phyloP scores from a whole-genome alignment of 2,329 filamentous ascomycete genomes.

The Rutstroemia sp. region DNA sequence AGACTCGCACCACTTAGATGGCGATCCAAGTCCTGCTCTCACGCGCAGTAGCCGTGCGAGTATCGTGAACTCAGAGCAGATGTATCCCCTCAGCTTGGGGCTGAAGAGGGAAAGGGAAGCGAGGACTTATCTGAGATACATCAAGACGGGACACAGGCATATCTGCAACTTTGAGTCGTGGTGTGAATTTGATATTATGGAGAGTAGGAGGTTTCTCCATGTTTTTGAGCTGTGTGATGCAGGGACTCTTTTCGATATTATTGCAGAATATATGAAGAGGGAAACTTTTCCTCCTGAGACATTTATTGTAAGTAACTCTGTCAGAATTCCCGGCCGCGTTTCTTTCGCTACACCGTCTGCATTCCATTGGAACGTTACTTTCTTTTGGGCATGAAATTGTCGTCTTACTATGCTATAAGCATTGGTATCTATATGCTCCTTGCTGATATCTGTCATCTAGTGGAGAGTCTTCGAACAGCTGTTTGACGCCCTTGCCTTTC shows the following conservation, averaged over 20 bases:
- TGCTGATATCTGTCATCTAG: neutral
- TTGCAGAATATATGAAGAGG: neutral
- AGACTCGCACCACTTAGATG: neutral
- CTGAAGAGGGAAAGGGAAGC: neutral
- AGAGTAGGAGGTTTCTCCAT: neutral
- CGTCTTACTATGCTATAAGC: too few relatives aligned
- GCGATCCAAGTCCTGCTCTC: neutral
- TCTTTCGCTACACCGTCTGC: neutral
- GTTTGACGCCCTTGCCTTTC: constrained; percentile 1
- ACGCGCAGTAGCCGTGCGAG: neutral
- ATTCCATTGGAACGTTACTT: too few relatives aligned
- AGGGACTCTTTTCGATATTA: neutral
- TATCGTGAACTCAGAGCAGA: neutral
- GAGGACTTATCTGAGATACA: neutral
- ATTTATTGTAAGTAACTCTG: neutral
- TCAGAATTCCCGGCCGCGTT: neutral
- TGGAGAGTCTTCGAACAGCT: constrained; percentile 5
- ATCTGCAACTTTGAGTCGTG: neutral
- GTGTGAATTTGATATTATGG: neutral
- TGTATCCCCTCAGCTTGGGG: neutral
- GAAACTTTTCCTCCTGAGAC: neutral
- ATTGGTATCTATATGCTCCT: too few relatives aligned
- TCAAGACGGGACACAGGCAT: neutral
- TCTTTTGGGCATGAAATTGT: too few relatives aligned
- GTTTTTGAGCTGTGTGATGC: neutral